A percentile compares a stretch with the other conserved stretches of the same genome.
These are phyloP conservation scores for Aristolochia contorta DNA, from an alignment of 164 flowering plant genomes.

Conservation along the genomic window DNA sequence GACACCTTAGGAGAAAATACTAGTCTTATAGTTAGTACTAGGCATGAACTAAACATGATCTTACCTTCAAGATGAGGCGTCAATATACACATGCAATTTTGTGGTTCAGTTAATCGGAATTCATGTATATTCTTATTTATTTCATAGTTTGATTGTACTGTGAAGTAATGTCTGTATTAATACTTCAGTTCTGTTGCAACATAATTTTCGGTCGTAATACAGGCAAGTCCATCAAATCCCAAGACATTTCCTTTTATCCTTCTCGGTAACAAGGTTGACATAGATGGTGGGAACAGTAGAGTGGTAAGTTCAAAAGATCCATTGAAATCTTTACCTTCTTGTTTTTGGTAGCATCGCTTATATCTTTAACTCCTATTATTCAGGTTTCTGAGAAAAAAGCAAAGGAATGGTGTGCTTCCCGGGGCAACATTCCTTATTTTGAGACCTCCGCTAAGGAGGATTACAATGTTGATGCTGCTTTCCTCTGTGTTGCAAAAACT, in stretches of 20 bases:
- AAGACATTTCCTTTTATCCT: slow-evolving; percentile 75
- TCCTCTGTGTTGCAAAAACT: slow-evolving; percentile 70
- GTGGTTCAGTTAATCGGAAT: too few relatives aligned
- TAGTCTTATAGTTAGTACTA: too few relatives aligned
- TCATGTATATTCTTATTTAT: too few relatives aligned
- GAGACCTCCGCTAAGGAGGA: slow-evolving; percentile 95
- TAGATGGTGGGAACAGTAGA: slow-evolving; percentile 94
- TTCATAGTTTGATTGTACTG: too few relatives aligned
- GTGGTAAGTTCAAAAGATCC: slow-evolving; percentile 45
- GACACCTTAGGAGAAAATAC: too few relatives aligned
- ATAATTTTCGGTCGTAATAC: slow-evolving; percentile 6
- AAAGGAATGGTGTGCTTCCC: slow-evolving; percentile 86
- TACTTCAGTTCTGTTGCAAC: too few relatives aligned
- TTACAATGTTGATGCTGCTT: slow-evolving; percentile 84
- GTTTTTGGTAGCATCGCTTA: background rate
- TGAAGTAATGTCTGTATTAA: too few relatives aligned
- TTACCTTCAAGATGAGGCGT: too few relatives aligned
- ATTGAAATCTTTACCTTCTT: background rate
- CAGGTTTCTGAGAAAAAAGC: slow-evolving; percentile 98
- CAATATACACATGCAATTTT: too few relatives aligned
- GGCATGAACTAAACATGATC: too few relatives aligned
- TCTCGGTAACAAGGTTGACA: slow-evolving; percentile 87
- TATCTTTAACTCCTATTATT: background rate
- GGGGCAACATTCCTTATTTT: slow-evolving; percentile 87
- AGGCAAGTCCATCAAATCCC: slow-evolving; percentile 84